Conservation (phyloP, 1,284 basidiomycete genomes). For the Exobasidium rhododendri region DNA sequence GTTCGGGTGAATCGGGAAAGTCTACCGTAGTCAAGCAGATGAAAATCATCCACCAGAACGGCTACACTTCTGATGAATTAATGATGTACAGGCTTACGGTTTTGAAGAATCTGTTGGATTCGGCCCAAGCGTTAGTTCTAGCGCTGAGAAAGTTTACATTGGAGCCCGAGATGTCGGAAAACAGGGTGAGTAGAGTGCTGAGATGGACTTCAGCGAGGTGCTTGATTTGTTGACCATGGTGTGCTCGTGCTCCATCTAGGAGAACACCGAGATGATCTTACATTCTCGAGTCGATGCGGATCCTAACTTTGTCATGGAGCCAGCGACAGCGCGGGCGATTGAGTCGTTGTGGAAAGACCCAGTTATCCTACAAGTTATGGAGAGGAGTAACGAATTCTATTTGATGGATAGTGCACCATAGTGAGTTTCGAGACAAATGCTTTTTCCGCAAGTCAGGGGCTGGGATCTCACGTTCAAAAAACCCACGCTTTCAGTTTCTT, state of each 20-base stretch:
- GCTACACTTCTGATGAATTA: conserved; percentile 78
- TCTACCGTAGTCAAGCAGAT: conserved; percentile 97
- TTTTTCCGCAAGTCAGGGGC: background rate
- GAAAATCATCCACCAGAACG: conserved; percentile 97
- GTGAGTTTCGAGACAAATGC: conserved; percentile 59
- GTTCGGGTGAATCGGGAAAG: conserved; percentile 83
- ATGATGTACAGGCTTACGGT: conserved; percentile 75
- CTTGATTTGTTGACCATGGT: too few species aligned
- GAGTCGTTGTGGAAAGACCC: conserved; percentile 85
- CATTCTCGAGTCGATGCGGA: conserved; percentile 49
- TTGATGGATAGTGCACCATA: conserved; percentile 93
- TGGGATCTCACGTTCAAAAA: too few species aligned
- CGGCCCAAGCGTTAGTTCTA: conserved; percentile 79
- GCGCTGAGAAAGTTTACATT: conserved; percentile 87
- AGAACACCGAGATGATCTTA: conserved; percentile 62
- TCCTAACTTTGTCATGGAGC: conserved; percentile 53
- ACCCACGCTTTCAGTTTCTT: conserved; percentile 88
- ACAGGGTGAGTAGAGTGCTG: conserved; percentile 66
- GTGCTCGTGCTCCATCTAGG: conserved; percentile 50
- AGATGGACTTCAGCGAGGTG: too few species aligned
- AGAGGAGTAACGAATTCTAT: conserved; percentile 84
- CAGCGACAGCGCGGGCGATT: conserved; percentile 67
- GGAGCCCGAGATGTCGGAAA: conserved; percentile 73
- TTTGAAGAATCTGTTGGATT: conserved; percentile 57
- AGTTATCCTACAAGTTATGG: conserved; percentile 79